Evolutionary conservation across 108 stramenopile species (phyloP).

Genomic region (Pseudonitzschia multistriata): DNA sequence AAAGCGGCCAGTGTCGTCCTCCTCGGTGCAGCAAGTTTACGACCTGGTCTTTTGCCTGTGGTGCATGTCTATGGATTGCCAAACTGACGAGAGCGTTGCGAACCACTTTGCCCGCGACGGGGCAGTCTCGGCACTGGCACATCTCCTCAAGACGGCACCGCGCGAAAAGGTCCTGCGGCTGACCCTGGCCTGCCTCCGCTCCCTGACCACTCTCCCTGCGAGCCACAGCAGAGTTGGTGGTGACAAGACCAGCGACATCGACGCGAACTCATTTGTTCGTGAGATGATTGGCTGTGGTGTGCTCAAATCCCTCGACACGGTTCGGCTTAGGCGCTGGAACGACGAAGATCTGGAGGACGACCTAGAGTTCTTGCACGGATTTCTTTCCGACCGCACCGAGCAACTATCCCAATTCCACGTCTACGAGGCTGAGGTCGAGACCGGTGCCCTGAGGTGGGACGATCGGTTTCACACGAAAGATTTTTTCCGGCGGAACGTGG

Average conservation of each 20-base stretch:
- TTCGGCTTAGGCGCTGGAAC: conserved; percentile 66
- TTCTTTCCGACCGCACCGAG: conserved; percentile 52
- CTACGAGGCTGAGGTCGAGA: conserved; percentile 76
- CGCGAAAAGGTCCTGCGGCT: conserved; percentile 88
- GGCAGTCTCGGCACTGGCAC: conserved; percentile 56
- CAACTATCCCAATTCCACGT: conserved; percentile 51
- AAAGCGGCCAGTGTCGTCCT: neutral
- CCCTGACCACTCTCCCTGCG: conserved; percentile 55
- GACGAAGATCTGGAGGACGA: conserved; percentile 82
- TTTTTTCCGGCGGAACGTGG: conserved; percentile 77
- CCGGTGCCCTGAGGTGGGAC: conserved; percentile 78
- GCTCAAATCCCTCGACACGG: conserved; percentile 52
- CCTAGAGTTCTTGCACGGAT: conserved; percentile 55
- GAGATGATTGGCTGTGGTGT: conserved; percentile 79
- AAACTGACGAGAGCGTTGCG: conserved; percentile 28
- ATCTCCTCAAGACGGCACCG: conserved; percentile 71
- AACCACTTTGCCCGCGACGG: conserved; percentile 54
- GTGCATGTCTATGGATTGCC: conserved; percentile 79
- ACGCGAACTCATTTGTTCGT: conserved; percentile 33
- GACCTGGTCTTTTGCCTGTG: conserved; percentile 90
- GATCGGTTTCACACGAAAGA: conserved; percentile 85
- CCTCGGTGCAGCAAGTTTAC: conserved; percentile 86
- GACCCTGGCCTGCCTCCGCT: conserved; percentile 65
- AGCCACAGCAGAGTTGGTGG: neutral
- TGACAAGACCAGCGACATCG: neutral